Percentiles rank a stretch among this genome's conserved stretches.
Conservation (phyloP, 306 rosid genomes). For the Fragaria vesca region DNA sequence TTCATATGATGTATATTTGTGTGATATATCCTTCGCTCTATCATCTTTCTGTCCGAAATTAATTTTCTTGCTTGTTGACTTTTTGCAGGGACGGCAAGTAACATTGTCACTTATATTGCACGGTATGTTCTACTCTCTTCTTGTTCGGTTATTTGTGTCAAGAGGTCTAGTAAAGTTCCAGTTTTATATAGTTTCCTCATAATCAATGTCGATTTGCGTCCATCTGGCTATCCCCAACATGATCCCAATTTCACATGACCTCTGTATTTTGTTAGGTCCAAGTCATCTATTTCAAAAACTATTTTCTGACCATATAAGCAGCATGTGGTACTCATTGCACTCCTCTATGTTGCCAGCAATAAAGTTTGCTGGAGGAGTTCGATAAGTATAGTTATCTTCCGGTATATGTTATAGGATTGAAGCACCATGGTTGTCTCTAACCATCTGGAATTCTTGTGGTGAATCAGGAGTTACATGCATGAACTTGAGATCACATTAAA, state of each 20-base stretch:
- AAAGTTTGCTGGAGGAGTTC: background rate
- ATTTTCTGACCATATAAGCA: background rate
- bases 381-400: background rate
- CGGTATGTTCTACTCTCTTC: constrained; percentile 43
- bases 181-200: background rate
- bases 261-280: background rate
- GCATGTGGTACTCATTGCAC: background rate
- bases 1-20: background rate
- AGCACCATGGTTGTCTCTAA: background rate
- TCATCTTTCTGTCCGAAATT: background rate
- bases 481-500: background rate
- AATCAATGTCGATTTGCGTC: background rate
- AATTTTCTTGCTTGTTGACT: constrained; percentile 6
- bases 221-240: background rate
- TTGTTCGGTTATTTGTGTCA: background rate
- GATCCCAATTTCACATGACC: constrained; percentile 1
- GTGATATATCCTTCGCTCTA: background rate
- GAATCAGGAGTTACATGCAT: background rate
- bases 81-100: constrained; percentile 91
- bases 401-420: background rate
- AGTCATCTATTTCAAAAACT: no score
- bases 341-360: constrained; percentile 2
- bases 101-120: constrained; percentile 82
- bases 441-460: background rate
- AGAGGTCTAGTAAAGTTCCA: background rate